Percentiles rank a stretch among this genome's conserved stretches.
Evolutionary conservation across 768 basidiomycete genomes (phyloP).

Genomic region (Phanerochaete carnosa): DNA sequence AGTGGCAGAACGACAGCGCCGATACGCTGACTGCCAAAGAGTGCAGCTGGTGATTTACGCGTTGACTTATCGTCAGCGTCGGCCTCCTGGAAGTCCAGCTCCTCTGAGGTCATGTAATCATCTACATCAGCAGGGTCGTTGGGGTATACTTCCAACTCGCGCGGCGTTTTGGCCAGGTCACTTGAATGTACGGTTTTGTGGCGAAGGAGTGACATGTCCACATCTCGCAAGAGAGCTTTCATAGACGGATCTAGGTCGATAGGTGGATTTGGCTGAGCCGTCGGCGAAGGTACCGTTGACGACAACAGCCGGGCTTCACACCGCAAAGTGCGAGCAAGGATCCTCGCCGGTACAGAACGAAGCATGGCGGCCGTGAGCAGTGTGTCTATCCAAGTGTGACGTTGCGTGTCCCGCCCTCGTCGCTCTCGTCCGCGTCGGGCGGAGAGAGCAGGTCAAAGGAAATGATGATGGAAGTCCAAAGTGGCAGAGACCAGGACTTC

Average conservation of each 20-base stretch:
- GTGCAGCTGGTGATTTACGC: conserved; percentile 77
- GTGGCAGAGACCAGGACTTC: not conserved
- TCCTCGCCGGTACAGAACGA: conserved; percentile 4
- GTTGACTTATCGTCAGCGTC: conserved; percentile 33
- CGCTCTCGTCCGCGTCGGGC: not conserved
- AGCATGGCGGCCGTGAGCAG: not conserved
- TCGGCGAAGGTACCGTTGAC: conserved; percentile 22
- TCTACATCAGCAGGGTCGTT: conserved; percentile 21
- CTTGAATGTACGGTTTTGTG: conserved; percentile 20
- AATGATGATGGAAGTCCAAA: not conserved
- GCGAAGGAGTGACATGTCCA: conserved; percentile 56
- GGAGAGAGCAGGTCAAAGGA: not conserved
- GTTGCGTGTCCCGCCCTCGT: not conserved
- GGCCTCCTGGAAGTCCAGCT: conserved; percentile 33
- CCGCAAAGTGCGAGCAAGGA: conserved; percentile 1
- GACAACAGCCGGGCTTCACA: conserved; percentile 23
- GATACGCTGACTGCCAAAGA: conserved; percentile 70
- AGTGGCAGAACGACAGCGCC: conserved; percentile 70
- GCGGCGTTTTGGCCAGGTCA: conserved; percentile 24
- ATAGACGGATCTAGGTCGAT: conserved; percentile 66
- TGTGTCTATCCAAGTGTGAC: not conserved
- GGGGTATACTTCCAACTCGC: conserved; percentile 56
- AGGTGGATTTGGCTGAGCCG: conserved; percentile 53
- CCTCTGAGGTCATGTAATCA: conserved; percentile 26
- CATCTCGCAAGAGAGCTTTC: conserved; percentile 57